Conservation (phyloP, 176 grass and related monocot genomes). For the Oryza rufipogon region DNA sequence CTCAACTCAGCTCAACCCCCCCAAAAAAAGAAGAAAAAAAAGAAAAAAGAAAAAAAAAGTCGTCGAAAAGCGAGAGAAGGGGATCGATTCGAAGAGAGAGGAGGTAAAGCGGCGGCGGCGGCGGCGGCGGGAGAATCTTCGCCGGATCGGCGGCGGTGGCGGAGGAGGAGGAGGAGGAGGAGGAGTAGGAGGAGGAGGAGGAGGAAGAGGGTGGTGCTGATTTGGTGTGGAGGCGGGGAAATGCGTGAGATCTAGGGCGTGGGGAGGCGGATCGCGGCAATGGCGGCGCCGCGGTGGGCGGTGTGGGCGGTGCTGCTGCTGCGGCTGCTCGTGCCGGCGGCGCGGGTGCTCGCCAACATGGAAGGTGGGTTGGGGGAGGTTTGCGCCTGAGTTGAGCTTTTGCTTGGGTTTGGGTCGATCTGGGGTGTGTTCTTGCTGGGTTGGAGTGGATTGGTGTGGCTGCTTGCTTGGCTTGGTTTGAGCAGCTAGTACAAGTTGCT, state of each 20-base stretch:
- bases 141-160: constrained; percentile 28
- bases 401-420: background rate
- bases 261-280: constrained; percentile 40
- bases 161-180: background rate
- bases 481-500: background rate
- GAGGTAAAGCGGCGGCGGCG: background rate
- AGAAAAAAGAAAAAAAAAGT: background rate
- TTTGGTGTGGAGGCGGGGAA: constrained; percentile 29
- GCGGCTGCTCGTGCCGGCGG: constrained; percentile 44
- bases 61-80: constrained; percentile 38
- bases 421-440: background rate
- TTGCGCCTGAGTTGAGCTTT: background rate
- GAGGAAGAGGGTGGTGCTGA: background rate
- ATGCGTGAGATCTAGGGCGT: constrained; percentile 57
- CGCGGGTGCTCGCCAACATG: constrained; percentile 76
- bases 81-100: constrained; percentile 35
- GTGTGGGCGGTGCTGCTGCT: constrained; percentile 48
- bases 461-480: background rate
- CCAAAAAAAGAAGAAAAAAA: background rate
- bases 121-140: constrained; percentile 40
- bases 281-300: constrained; percentile 43
- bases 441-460: background rate
- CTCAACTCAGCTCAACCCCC: background rate
- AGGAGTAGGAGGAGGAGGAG: too few relatives aligned
- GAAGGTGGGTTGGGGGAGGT: constrained; percentile 54